These are phyloP conservation scores for Thyridium curvatum DNA, from an alignment of 2,329 filamentous ascomycete genomes.

Conservation along the genomic window DNA sequence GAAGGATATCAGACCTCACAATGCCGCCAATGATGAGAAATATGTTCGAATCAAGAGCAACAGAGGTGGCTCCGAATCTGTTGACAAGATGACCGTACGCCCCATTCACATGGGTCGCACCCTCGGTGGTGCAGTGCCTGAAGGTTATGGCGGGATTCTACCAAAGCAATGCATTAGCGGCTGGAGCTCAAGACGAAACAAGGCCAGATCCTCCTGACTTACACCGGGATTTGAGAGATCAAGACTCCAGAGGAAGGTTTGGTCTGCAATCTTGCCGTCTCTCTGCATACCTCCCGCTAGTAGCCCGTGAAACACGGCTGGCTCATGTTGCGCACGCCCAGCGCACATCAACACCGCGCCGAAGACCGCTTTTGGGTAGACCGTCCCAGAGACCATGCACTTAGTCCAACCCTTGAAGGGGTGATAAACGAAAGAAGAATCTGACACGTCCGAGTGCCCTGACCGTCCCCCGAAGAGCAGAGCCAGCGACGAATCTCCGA, in stretches of 20 bases:
- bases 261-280: slow-evolving; percentile 55
- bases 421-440: slow-evolving; percentile 47
- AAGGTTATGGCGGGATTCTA: slow-evolving; percentile 21
- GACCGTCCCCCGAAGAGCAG: slow-evolving; percentile 59
- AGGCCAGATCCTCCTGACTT: slow-evolving; percentile 11
- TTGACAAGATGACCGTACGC: slow-evolving; percentile 13
- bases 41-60: slow-evolving; percentile 17
- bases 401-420: slow-evolving; percentile 38
- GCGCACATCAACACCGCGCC: slow-evolving; percentile 31
- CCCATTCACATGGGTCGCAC: slow-evolving; percentile 1
- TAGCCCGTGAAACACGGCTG: slow-evolving; percentile 47
- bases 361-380: slow-evolving; percentile 31
- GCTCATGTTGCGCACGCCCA: slow-evolving; percentile 10
- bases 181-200: background rate
- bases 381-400: slow-evolving; percentile 28
- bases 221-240: slow-evolving; percentile 30
- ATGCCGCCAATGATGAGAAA: slow-evolving; percentile 38
- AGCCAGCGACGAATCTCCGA: slow-evolving; percentile 41
- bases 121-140: background rate
- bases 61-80: slow-evolving; percentile 36
- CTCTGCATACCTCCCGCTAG: slow-evolving; percentile 65
- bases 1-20: slow-evolving; percentile 30
- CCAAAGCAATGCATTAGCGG: too few species aligned
- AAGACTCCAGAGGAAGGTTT: slow-evolving; percentile 61
- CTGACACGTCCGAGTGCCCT: slow-evolving; percentile 38